Evolutionary conservation across 371 early-diverging fungal species (phyloP), one percentile per base, ranked within the genome.

Genomic region (Globomyces sp.): DNA sequence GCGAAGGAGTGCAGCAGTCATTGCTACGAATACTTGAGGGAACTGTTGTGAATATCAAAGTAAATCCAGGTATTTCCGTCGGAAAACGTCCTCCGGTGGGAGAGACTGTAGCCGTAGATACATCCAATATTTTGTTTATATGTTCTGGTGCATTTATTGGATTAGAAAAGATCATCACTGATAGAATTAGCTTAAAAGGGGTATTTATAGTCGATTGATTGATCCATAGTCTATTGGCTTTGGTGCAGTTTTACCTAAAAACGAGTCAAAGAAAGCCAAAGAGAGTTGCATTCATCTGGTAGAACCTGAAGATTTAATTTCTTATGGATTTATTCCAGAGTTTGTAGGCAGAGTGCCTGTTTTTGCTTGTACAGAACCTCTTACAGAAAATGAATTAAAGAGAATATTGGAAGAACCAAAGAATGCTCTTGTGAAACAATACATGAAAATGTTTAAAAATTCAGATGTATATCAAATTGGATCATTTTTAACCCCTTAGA

Each of bases 1-100:
- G 95, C 57, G 94, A 95, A 74, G 95, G 95, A 4, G 95, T 95
- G 3, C 95, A 95, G 70, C 94, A 95, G 72, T 87, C 90, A 0
- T 71, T 94, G 11, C 75, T 95, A 51, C 78, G 92, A 3, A 93
- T 94, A 92, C 75, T 94, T 6, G 94, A 94, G 77, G 93, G 93
- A 4, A 93, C 94, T 0, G 24, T 24, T 24, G 24, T 24, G 24
- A 82, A 87, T 0, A 91, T 94, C 13, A 90, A 89, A 45, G 87
- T 94, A 3, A 89, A 89, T 2, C 92, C 92, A 69, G 69, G 74
- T 60, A 24, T 24, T 24, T 24, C 24, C 24, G 24, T 24, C 0
- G 9, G 77, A 77, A 48, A 79, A 75, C 57, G 79, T 70, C 50
- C 82, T 78, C n/a, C 75, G 73, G 41, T 89, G 68, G 90, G 90